Evolutionary conservation across 2,329 filamentous ascomycete genomes (phyloP), one percentile per base, ranked within the genome.

Genomic region (Penicillium sp.): DNA sequence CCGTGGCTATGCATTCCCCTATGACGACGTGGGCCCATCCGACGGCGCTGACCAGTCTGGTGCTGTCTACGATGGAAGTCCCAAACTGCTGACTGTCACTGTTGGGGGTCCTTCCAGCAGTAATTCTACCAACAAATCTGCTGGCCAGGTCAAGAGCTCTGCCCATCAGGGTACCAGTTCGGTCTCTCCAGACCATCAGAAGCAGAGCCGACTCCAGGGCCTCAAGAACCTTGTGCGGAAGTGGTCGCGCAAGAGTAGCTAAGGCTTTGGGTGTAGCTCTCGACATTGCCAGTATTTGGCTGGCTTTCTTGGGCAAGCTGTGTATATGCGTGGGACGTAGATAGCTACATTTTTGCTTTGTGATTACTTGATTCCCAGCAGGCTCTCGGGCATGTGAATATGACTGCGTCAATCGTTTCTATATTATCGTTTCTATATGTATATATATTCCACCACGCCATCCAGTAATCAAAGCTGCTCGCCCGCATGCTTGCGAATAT

Each of bases 1-100:
- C 7, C 71, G 73, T 33, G 83, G 83, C 7, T 87, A 87, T 64
- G 80, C 81, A 1, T 86, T 86, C 52, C 80, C 83, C 0, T 86
- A 86, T 57, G 83, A 86, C 56, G 83, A 86, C 62, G 83, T 86
- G 7, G 72, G 71, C 15, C 70, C 79, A 3, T 65, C 63, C n/a
- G 66, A 68, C 28, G 76, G 74, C 2, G 56, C 61, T 3, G 80
- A 85, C 58, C 80, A 83, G 64, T 79, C 78, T 14, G 83, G 83
- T 1, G 78, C 76, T 43, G 72, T 86, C 14, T 77, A 72, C 45
- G 80, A 81, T 56, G 63, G 69, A 2, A 71, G 70, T 36, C 81
- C 81, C 1, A 62, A 68, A 57, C 53, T 78, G 43, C 68, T 83
- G 51, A 79, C 74, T 1, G 71, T 84, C 34, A 72, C 71, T 2